These are phyloP conservation scores for Graphiopsis chlorocephala DNA, from an alignment of 2,329 filamentous ascomycete genomes.

Conservation along the genomic window DNA sequence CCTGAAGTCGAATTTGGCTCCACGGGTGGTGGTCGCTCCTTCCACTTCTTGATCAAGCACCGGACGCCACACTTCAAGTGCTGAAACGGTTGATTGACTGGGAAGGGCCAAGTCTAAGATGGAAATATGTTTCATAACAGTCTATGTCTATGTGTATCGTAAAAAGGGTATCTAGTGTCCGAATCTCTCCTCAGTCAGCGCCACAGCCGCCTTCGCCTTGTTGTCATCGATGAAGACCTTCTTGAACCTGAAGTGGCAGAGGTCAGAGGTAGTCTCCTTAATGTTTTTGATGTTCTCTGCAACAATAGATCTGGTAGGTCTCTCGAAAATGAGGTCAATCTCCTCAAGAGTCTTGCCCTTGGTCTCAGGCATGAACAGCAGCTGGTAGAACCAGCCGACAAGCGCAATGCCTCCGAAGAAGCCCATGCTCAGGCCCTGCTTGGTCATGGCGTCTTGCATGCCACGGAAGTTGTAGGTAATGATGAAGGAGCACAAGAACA, in stretches of 20 bases:
- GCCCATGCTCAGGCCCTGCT: slow-evolving; percentile 63
- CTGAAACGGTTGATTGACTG: not conserved
- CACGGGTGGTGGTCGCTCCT: not conserved
- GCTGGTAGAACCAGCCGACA: slow-evolving; percentile 68
- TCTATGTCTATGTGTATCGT: slow-evolving; percentile 10
- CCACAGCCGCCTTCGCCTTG: slow-evolving; percentile 10
- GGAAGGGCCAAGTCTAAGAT: not conserved
- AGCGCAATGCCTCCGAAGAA: slow-evolving; percentile 74
- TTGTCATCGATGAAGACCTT: slow-evolving; percentile 47
- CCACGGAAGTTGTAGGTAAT: slow-evolving; percentile 72
- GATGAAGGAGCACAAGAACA: slow-evolving; percentile 70
- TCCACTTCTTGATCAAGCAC: not conserved
- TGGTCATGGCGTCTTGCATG: slow-evolving; percentile 67
- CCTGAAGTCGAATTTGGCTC: slow-evolving; percentile 11
- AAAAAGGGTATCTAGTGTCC: slow-evolving; percentile 10
- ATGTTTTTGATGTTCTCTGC: slow-evolving; percentile 55
- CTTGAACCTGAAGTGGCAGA: slow-evolving; percentile 43
- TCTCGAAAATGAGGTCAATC: slow-evolving; percentile 65
- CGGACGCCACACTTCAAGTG: not conserved
- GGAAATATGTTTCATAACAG: not conserved
- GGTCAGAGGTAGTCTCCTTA: slow-evolving; percentile 44
- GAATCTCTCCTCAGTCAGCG: slow-evolving; percentile 12
- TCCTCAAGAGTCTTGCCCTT: slow-evolving; percentile 68
- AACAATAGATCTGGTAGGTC: slow-evolving; percentile 62
- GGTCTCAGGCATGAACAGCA: slow-evolving; percentile 74